Evolutionary conservation across 2,329 filamentous ascomycete genomes (phyloP), one percentile per base, ranked within the genome.

Genomic region (Penicillium sp.): DNA sequence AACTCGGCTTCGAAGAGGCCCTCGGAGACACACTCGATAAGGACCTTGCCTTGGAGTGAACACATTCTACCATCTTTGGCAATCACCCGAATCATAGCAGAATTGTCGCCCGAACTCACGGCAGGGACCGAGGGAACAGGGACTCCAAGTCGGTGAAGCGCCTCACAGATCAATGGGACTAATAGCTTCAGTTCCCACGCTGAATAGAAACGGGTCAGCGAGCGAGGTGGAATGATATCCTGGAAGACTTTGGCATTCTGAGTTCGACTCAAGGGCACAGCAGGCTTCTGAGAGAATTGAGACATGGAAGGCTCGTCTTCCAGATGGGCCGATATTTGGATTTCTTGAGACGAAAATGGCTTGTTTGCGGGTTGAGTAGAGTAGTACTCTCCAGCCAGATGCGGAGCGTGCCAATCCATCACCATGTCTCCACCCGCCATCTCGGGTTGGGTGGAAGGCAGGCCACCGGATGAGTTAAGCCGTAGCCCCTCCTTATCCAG

Each of bases 131-230:
- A 65, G 0, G 87, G 85, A 5, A 89, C 84, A 0, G 91, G 90
- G 2, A 99, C 87, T 64, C 92, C 93, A 40, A 98, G 86, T 58
- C 90, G 87, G 73, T 96, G 91, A 31, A 99, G 81, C 1, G 92
- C 90, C 64, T 92, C 90, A 67, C 86, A 83, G 19, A 99, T 81
- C 73, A 94, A 87, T 53, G 92, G 89, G 0, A 96, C 83, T 1
- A 99, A 85, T 58, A 94, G 84, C 14, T 85, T 79, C 6, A 91
- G 81, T 1, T 91, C 85, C 69, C 94, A 87, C 51, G 89, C 85
- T 0, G 93, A 97, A 77, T 95, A 93, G 83, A 99, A 99, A 57
- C 93, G 89, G 6, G 94, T 94, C 62, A 99, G 85, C 0, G 90
- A 87, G 73, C 96, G 90, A 7, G 89, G 83, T 0, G 95, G 96